Evolutionary conservation across 768 basidiomycete species (phyloP).

Genomic region (Astraeus odoratus): DNA sequence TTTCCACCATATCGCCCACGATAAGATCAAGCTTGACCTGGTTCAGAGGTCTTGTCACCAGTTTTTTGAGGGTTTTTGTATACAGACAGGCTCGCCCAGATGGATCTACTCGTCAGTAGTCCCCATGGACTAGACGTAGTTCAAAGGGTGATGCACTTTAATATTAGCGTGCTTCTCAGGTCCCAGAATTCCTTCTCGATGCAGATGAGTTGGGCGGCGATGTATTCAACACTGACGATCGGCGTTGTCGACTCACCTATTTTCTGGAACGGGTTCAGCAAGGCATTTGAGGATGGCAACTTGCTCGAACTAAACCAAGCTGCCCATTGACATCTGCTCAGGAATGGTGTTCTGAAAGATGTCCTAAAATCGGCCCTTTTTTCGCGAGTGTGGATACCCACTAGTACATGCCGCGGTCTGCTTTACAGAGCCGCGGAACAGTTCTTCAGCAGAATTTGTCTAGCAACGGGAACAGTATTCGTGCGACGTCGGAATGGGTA

Average conservation of each 20-base stretch:
- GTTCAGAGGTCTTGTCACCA: constrained; percentile 16
- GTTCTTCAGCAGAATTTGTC: too few relatives aligned
- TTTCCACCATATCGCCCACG: constrained; percentile 28
- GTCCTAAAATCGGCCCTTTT: too few relatives aligned
- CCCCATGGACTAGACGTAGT: constrained; percentile 31
- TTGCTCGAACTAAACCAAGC: constrained; percentile 30
- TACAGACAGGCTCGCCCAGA: constrained; percentile 29
- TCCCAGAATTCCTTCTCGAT: constrained; percentile 36
- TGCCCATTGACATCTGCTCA: too few relatives aligned
- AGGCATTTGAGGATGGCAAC: constrained; percentile 29
- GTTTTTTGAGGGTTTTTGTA: constrained; percentile 43
- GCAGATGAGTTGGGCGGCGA: constrained; percentile 35
- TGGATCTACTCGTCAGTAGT: constrained; percentile 35
- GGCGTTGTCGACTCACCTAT: constrained; percentile 43
- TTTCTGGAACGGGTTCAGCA: constrained; percentile 38
- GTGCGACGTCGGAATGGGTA: too few relatives aligned
- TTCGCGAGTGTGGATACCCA: constrained; percentile 50
- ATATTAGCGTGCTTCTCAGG: constrained; percentile 28
- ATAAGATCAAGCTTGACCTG: constrained; percentile 19
- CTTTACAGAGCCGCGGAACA: too few relatives aligned
- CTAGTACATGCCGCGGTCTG: too few relatives aligned
- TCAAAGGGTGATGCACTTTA: constrained; percentile 35
- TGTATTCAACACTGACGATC: constrained; percentile 30
- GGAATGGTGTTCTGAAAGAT: too few relatives aligned
- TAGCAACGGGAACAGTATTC: too few relatives aligned